Base-by-base conservation (phyloP, 768 basidiomycete genomes). In the Naematelia encephala region DNA sequence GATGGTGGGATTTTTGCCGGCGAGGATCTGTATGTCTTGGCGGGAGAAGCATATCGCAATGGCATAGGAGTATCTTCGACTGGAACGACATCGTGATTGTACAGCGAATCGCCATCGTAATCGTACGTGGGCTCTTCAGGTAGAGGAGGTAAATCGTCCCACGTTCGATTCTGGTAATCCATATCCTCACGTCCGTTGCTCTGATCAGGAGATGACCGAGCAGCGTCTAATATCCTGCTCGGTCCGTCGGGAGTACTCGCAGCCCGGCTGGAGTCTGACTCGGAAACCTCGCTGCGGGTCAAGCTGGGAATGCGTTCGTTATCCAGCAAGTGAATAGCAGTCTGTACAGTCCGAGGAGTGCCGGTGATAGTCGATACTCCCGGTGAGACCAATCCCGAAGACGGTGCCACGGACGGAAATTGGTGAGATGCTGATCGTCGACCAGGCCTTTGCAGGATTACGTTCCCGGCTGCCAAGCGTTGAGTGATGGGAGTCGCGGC, bases 211-310 rank as follows among this genome's bases (percentile, higher is more conserved):
- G 58, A 34, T 27, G 69, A 59, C 1, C 57, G 59, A 8, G 62
- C 45, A 42, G 64, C 52, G 1, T 44, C 39, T 1, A 67, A 51
- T 11, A 47, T 50, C 23, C 67, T 59, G 8, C 57, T 54, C 1
- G 68, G 69, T 28, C 64, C 69, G 53, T 73, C 72, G 5, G 72
- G 72, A 13, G 72, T 74, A 4, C 57, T 62, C 10, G 69, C 67
- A 5, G 46, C 63, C 10, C 52, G 69, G 39, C 66, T 68, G 1
- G 61, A 55, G 34, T 69, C 63, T 16, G 67, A 59, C 1, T 21
- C 67, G 0, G 67, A 64, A 1, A 70, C 21, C 39, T 73, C 68
- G 53, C 68, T 70, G 22, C 65, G 42, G 4, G 72, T 60, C 19
- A 74, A 49, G 51, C 69, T 71, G 3, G 72, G 72, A 27, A 74